phyloP scores from a whole-genome alignment of 805 yeast species.

The Ogataea pignaliae region DNA sequence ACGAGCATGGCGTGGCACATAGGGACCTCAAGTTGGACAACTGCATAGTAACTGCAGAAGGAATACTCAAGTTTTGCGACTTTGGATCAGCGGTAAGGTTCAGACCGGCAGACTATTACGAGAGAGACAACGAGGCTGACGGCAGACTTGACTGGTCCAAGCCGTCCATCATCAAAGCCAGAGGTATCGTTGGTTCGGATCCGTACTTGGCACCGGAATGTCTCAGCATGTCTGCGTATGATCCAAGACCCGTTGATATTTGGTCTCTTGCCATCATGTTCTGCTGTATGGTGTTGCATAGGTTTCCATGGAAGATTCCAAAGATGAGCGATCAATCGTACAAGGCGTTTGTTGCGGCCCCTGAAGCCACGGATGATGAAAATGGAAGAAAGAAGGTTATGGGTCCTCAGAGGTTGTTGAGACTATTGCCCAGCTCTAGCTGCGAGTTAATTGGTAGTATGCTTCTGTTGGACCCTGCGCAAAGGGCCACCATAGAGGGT shows the following conservation, averaged over 20 bases:
- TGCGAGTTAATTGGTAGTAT: conserved; percentile 58
- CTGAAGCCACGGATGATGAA: conserved; percentile 23
- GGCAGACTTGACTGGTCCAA: conserved; percentile 32
- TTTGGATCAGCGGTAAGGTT: conserved; percentile 91
- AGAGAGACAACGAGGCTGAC: no score
- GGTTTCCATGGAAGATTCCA: conserved; percentile 98
- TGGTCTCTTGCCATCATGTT: conserved; percentile 94
- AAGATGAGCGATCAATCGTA: conserved; percentile 69
- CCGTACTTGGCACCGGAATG: conserved; percentile 96
- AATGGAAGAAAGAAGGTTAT: conserved; percentile 19
- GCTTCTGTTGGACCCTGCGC: conserved; percentile 55
- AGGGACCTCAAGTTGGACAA: conserved; percentile 90
- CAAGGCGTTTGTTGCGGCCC: conserved; percentile 49
- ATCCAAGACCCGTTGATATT: conserved; percentile 82
- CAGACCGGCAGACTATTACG: conserved; percentile 33
- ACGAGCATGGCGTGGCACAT: conserved; percentile 82
- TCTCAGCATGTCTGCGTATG: conserved; percentile 51
- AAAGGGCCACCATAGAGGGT: conserved; percentile 56
- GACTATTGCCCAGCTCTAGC: conserved; percentile 65
- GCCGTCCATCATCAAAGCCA: conserved; percentile 53
- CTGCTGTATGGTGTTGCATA: conserved; percentile 80
- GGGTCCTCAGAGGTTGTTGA: conserved; percentile 72
- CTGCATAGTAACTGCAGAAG: conserved; percentile 74
- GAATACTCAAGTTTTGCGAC: conserved; percentile 82
- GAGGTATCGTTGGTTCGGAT: conserved; percentile 92